These are phyloP conservation scores for Mesostigma viride DNA, from an alignment of 139 green algal genomes.

Conservation along the genomic window DNA sequence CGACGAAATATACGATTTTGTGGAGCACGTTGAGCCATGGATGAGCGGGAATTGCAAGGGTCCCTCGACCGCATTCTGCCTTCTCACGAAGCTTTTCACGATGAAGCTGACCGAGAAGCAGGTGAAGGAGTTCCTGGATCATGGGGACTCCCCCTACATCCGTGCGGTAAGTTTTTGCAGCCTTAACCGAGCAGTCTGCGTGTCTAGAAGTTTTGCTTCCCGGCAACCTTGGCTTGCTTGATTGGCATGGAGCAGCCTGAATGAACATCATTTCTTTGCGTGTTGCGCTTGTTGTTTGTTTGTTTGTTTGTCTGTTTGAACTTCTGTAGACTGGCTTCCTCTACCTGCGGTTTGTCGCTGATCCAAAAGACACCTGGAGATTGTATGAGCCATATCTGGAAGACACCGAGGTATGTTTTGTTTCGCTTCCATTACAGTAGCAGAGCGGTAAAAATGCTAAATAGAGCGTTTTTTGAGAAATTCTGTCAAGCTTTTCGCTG, in stretches of 20 bases:
- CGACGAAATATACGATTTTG: constrained; percentile 56
- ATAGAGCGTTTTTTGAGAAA: no score
- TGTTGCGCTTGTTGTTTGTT: background rate
- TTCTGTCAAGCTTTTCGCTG: no score
- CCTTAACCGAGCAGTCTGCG: no score
- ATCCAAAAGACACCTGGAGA: constrained; percentile 71
- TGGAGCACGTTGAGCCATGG: constrained; percentile 84
- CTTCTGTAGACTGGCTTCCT: constrained; percentile 85
- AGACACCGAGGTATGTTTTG: constrained; percentile 60
- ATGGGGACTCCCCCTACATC: constrained; percentile 89
- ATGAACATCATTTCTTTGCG: no score
- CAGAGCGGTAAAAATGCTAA: no score
- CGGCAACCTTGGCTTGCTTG: no score
- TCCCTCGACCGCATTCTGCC: constrained; percentile 82
- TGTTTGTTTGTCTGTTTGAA: background rate
- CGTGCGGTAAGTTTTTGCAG: constrained; percentile 66
- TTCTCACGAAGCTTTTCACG: constrained; percentile 67
- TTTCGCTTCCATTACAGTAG: no score
- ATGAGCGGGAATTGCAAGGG: constrained; percentile 88
- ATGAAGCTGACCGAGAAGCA: constrained; percentile 56
- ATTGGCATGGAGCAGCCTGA: no score
- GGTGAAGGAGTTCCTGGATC: constrained; percentile 61
- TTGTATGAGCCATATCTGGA: constrained; percentile 70
- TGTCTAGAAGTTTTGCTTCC: no score
- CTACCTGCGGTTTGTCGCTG: constrained; percentile 78